Evolutionary conservation across 2,329 filamentous ascomycete genomes (phyloP), one percentile per base, ranked within the genome.

Genomic region (Nakataea oryzae): DNA sequence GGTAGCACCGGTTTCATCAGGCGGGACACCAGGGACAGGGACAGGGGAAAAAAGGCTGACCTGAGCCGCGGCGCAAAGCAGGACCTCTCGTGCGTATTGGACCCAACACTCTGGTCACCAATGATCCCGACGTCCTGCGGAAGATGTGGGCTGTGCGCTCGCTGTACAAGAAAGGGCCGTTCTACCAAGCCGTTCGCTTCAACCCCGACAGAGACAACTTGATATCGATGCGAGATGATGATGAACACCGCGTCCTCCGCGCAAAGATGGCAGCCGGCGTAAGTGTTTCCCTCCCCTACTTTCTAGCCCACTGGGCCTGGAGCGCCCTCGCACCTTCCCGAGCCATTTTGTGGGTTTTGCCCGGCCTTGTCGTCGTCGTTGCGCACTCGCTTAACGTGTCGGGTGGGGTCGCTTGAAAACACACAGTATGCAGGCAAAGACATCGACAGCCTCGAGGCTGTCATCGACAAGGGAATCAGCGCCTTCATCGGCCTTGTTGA

Each of bases 231-330:
- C 69, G 72, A 30, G 66, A 75, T 41, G 73, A 76, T 30, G 63
- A 64, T 2, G 69, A 70, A 60, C 75, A 77, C 63, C 69, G 69
- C 54, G 69, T 69, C 6, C 73, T 79, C 65, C 70, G 77, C n/a
- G 72, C 74, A 26, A 75, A 78, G 63, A 78, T 79, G 76, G 71
- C 74, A 5, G 71, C 75, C 1, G 77, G 74, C 26, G 76, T 77
- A 70, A 63, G 76, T 69, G 21, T 12, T 13, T n/a, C 13, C 11
- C 27, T 34, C 30, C 26, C 26, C 56, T 63, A 21, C 54, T 24
- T 61, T 54, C 30, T 59, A 24, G 1, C 34, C 59, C 50, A 26
- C 17, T 50, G 7, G 6, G 7, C 6, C 41, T 50, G 41, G 17
- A 12, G 34, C 62, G 17, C 60, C 27, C 26, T 58, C 17, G 24